A percentile compares a stretch with the other conserved stretches of the same genome.
Evolutionary conservation across 2,329 filamentous ascomycete genomes (phyloP).

Genomic region (Pleomassaria siparia): DNA sequence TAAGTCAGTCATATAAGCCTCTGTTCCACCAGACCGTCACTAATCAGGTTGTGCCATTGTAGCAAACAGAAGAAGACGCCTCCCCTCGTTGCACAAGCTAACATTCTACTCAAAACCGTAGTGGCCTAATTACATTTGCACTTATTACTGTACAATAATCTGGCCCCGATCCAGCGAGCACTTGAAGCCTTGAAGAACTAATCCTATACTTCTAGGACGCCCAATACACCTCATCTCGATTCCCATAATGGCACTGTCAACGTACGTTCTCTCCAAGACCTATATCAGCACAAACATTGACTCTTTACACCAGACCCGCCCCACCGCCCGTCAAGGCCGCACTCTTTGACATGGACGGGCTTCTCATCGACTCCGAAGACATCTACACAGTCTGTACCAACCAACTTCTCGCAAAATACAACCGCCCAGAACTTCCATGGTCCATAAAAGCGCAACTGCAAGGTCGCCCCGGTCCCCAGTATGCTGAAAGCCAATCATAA

Average conservation of each 20-base stretch:
- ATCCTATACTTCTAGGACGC: not conserved
- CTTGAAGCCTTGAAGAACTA: no score
- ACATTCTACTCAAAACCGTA: no score
- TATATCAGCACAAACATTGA: not conserved
- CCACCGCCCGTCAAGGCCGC: constrained; percentile 75
- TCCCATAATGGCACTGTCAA: constrained; percentile 3
- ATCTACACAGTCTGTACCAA: constrained; percentile 84
- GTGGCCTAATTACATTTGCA: no score
- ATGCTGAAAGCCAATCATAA: no score
- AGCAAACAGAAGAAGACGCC: no score
- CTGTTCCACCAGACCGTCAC: no score
- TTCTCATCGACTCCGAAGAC: constrained; percentile 92
- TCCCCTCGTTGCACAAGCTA: no score
- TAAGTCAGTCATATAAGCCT: no score
- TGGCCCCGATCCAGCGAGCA: no score
- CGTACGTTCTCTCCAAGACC: constrained; percentile 4
- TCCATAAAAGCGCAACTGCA: constrained; percentile 87
- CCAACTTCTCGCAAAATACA: constrained; percentile 72
- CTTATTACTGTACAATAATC: no score
- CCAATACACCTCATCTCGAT: no score
- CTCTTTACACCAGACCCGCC: not conserved
- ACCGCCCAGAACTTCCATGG: constrained; percentile 80
- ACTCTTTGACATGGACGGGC: constrained; percentile 98
- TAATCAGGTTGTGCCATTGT: no score
- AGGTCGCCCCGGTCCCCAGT: constrained; percentile 61